Percentiles rank a stretch among this genome's conserved stretches.
Evolutionary conservation across 352 stramenopile genomes (phyloP).

Genomic region (Phytophthora idaei): DNA sequence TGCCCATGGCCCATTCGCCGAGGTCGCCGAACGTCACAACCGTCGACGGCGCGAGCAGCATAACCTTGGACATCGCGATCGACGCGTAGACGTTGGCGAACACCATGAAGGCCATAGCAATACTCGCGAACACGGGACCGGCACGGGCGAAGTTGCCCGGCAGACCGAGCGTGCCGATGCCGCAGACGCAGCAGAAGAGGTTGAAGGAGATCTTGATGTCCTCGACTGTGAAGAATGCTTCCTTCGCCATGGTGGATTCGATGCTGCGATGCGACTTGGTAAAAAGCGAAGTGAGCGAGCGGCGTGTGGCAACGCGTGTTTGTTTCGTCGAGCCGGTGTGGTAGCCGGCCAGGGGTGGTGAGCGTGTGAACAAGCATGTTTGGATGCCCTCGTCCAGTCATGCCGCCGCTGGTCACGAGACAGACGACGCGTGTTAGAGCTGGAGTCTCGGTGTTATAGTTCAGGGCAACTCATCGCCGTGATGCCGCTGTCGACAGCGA

Average conservation of each 20-base stretch:
- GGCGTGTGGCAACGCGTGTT: conserved; percentile 8
- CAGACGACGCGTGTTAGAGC: conserved; percentile 28
- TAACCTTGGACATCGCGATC: conserved; percentile 38
- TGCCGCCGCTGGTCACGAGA: conserved; percentile 16
- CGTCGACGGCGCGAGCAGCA: conserved; percentile 27
- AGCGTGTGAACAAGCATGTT: not conserved
- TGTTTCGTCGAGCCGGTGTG: conserved; percentile 10
- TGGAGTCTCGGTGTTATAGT: conserved; percentile 21
- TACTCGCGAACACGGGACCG: conserved; percentile 43
- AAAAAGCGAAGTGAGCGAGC: conserved; percentile 22
- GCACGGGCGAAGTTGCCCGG: conserved; percentile 60
- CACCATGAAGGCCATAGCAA: conserved; percentile 59
- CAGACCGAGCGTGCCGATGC: conserved; percentile 66
- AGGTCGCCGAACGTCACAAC: conserved; percentile 38
- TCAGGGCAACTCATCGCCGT: conserved; percentile 15
- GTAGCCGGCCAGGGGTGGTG: not conserved
- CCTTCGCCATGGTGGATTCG: conserved; percentile 42
- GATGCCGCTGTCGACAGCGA: not conserved
- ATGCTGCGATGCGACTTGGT: conserved; percentile 8
- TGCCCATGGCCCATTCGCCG: conserved; percentile 36
- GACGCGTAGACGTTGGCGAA: conserved; percentile 44
- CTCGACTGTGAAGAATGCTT: conserved; percentile 29
- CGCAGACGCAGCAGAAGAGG: conserved; percentile 58
- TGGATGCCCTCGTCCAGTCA: conserved; percentile 34
- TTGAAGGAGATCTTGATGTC: conserved; percentile 38